Evolutionary conservation across 1,284 basidiomycete genomes (phyloP).

Genomic region (Gymnopus androsaceus): DNA sequence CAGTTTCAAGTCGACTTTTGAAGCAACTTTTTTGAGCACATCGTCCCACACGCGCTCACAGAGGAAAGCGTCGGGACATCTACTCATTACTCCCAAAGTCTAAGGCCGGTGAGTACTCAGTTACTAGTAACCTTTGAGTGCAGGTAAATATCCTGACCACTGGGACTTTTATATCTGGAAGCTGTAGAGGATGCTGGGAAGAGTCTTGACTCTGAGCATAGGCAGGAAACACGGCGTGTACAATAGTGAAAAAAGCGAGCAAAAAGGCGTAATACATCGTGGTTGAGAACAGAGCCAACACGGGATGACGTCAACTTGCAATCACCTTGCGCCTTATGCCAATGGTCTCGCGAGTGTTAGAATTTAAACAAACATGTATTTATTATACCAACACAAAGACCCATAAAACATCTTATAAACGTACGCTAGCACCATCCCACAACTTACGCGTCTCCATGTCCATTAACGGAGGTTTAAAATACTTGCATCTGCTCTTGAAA

Average conservation of each 20-base stretch:
- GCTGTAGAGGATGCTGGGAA: neutral
- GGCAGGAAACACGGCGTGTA: neutral
- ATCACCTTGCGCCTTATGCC: no score
- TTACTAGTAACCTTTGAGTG: neutral
- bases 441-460: constrained; percentile 65
- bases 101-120: neutral
- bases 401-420: no score
- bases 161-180: constrained; percentile 49
- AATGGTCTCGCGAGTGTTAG: no score
- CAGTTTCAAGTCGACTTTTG: constrained; percentile 71
- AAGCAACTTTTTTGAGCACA: constrained; percentile 61
- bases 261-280: neutral
- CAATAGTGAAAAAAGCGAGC: neutral
- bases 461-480: constrained; percentile 69
- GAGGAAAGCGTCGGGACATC: constrained; percentile 72
- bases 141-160: constrained; percentile 28
- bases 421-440: constrained; percentile 57
- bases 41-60: constrained; percentile 80
- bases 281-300: constrained; percentile 6
- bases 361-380: no score
- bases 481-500: constrained; percentile 81
- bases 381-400: neutral
- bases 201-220: neutral
- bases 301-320: no score
- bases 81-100: constrained; percentile 13